These are phyloP conservation scores for Ogataea pignaliae DNA, from an alignment of 805 yeast species.

Conservation along the genomic window DNA sequence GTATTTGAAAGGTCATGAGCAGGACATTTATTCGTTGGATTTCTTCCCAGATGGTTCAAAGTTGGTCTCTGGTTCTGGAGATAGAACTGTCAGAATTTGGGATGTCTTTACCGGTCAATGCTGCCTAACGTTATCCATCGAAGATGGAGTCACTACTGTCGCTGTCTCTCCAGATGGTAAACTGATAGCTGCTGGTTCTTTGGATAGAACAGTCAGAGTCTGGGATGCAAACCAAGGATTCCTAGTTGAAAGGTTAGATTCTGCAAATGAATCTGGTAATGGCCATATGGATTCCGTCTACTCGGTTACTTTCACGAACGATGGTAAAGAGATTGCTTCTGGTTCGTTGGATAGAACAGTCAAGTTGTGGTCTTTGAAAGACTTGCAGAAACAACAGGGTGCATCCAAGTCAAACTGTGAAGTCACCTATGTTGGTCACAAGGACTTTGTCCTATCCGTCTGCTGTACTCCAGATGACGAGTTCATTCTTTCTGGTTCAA, in stretches of 20 bases:
- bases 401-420: slow-evolving; percentile 62
- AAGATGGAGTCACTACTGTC: slow-evolving; percentile 97
- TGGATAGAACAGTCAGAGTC: slow-evolving; percentile 91
- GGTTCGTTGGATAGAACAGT: slow-evolving; percentile 96
- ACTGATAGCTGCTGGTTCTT: slow-evolving; percentile 91
- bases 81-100: slow-evolving; percentile 95
- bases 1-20: slow-evolving; percentile 91
- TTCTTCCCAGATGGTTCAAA: slow-evolving; percentile 93
- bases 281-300: slow-evolving; percentile 97
- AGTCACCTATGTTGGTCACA: slow-evolving; percentile 92
- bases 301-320: slow-evolving; percentile 87
- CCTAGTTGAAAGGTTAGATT: slow-evolving; percentile 86
- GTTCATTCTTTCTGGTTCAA: slow-evolving; percentile 89
- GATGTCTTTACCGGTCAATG: slow-evolving; percentile 88
- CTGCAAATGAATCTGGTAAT: slow-evolving; percentile 81
- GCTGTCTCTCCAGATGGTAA: slow-evolving; percentile 95
- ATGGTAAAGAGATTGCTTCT: slow-evolving; percentile 86
- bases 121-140: slow-evolving; percentile 81
- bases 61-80: slow-evolving; percentile 94
- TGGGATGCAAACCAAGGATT: slow-evolving; percentile 95
- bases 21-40: slow-evolving; percentile 93
- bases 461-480: slow-evolving; percentile 92
- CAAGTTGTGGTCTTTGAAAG: slow-evolving; percentile 89
- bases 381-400: slow-evolving; percentile 41
- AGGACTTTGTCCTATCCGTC: slow-evolving; percentile 90